Base-by-base conservation (phyloP, 2,329 filamentous ascomycete species). In the Cladosporium sp. region DNA sequence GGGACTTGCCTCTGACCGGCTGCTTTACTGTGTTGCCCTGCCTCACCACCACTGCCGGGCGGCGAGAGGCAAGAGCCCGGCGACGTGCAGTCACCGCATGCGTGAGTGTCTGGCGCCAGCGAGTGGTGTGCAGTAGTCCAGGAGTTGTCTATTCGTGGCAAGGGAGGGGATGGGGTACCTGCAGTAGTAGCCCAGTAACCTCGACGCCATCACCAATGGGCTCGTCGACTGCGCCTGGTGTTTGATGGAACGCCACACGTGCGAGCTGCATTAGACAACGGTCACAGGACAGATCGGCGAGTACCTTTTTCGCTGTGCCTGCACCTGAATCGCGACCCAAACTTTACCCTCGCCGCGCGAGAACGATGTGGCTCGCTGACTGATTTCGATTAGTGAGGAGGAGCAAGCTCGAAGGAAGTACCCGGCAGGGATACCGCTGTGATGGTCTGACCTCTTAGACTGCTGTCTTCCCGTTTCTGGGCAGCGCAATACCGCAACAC, bases 61-160 rank as follows among this genome's bases (percentile, higher is more conserved):
- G 49, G 52, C 26, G 40, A 55, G 28, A 53, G 46, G 49, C 46
- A 35, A 62, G 46, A 49, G 46, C 46, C 49, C 60, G 60, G 31
- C 52, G 46, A 31, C 31, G 44, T 62, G 46, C 26, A 62, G 29
- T n/a, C 29, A 29, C 29, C 52, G 59, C 59, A 49, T 62, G 49
- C 60, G 52, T 33, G 26, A 35, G 33, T 49, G 61, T 23, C 40
- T 46, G 40, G 40, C 61, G 49, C 35, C 49, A 26, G 50, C 50
- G 23, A 50, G 46, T 53, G 46, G 61, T 31, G 49, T 46, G 61
- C 61, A 46, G 49, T 44, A 56, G 50, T 55, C 50, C 49, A 37
- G 50, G 31, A 40, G 60, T 62, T 33, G 49, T 63, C 49, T 63
- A 63, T 63, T 63, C 61, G 50, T 63, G 61, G 61, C 61, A 63